These are phyloP conservation scores for Paramecium sonneborni DNA, from an alignment of 73 alveolate genomes.

Conservation along the genomic window DNA sequence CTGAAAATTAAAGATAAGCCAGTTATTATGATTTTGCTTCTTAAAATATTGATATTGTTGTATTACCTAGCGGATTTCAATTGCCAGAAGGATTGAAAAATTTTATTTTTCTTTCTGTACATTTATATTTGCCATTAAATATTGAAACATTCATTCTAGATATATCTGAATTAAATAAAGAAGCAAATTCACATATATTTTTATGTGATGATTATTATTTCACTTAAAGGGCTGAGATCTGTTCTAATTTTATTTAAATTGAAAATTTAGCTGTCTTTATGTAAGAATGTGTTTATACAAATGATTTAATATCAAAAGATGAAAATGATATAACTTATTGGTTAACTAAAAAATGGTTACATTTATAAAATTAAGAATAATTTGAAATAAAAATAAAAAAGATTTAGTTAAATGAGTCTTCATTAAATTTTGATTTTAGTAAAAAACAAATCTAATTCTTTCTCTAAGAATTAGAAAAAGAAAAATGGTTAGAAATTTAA, in stretches of 20 bases:
- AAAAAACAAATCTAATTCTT: background rate
- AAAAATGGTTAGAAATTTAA: conserved; percentile 34
- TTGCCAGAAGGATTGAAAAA: conserved; percentile 52
- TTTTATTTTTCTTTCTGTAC: background rate
- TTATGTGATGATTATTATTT: conserved; percentile 37
- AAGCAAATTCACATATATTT: conserved; percentile 46
- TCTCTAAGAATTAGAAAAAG: conserved; percentile 1
- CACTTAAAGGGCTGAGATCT: background rate
- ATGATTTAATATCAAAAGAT: background rate
- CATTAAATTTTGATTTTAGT: background rate
- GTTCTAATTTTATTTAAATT: background rate
- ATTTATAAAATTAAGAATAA: background rate
- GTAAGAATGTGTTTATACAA: background rate
- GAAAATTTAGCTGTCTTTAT: background rate
- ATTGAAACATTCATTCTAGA: conserved; percentile 19
- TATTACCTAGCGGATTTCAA: conserved; percentile 25
- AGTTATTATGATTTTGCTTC: conserved; percentile 47
- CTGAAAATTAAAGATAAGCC: background rate
- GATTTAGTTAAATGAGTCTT: background rate
- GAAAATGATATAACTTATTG: conserved; percentile 1
- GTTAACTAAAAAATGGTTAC: conserved; percentile 2
- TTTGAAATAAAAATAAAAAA: background rate
- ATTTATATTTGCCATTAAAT: conserved; percentile 10
- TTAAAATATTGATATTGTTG: background rate
- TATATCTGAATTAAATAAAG: conserved; percentile 18